phyloP scores from a whole-genome alignment of 129 eudicot species.

The Tagetes erecta region DNA sequence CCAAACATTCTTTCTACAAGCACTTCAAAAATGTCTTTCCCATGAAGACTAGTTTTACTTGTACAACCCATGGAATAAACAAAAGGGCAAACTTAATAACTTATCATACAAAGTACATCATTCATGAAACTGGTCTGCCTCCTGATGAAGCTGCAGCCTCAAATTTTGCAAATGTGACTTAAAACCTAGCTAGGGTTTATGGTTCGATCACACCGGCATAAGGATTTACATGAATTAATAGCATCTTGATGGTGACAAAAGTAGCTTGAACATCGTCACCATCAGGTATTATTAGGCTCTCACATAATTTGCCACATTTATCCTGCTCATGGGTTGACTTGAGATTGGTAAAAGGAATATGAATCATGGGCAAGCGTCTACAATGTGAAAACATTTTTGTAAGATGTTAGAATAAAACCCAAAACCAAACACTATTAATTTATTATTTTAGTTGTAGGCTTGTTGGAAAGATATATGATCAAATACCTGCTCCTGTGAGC shows the following conservation, averaged over 20 bases:
- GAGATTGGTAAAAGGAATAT: conserved; percentile 57
- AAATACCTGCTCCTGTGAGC: conserved; percentile 92
- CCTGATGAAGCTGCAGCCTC: conserved; percentile 1
- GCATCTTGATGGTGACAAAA: neutral
- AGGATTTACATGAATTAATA: conserved; percentile 14
- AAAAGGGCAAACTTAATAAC: conserved; percentile 10
- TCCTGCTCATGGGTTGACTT: conserved; percentile 15
- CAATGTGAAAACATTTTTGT: conserved; percentile 29
- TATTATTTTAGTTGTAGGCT: neutral
- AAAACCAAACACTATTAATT: neutral
- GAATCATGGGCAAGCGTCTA: conserved; percentile 97
- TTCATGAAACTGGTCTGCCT: neutral
- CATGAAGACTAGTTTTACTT: neutral
- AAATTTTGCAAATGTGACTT: neutral
- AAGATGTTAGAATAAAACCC: conserved; percentile 17
- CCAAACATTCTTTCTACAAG: conserved; percentile 1
- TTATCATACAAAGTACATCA: conserved; percentile 17
- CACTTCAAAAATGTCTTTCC: neutral
- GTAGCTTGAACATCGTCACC: conserved; percentile 20
- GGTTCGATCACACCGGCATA: conserved; percentile 4
- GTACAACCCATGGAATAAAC: neutral
- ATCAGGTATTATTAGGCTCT: conserved; percentile 4
- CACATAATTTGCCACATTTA: neutral
- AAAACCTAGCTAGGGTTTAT: conserved; percentile 12
- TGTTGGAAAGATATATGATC: neutral